Conservation (phyloP, 1,139 yeast species). For the Zygoascus hellenicus region DNA sequence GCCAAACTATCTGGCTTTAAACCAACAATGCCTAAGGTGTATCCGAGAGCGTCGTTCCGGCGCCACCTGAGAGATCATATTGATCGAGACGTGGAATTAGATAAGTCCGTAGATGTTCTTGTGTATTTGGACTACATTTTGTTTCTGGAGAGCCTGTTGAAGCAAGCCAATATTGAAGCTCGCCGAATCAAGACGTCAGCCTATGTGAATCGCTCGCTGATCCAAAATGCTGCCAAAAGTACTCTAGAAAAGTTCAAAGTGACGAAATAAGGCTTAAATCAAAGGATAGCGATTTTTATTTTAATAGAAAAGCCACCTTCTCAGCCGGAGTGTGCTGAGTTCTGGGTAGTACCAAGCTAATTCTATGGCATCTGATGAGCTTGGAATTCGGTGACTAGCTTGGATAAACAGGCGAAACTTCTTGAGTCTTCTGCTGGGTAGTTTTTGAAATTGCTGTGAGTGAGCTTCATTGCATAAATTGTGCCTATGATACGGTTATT, state of each 20-base stretch:
- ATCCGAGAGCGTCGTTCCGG: constrained; percentile 18
- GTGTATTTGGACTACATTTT: constrained; percentile 24
- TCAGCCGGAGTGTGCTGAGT: too few relatives aligned
- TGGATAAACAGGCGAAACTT: too few relatives aligned
- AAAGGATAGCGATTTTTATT: too few relatives aligned
- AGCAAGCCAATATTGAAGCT: constrained; percentile 18
- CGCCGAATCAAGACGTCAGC: constrained; percentile 12
- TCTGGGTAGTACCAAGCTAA: too few relatives aligned
- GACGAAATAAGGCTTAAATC: neutral
- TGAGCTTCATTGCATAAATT: too few relatives aligned
- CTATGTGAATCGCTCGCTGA: constrained; percentile 13
- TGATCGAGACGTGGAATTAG: constrained; percentile 10
- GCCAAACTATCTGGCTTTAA: neutral
- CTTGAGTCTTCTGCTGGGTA: too few relatives aligned
- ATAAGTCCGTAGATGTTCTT: constrained; percentile 17
- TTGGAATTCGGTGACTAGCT: too few relatives aligned
- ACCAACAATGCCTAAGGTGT: constrained; percentile 18
- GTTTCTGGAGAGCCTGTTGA: constrained; percentile 21
- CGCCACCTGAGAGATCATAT: constrained; percentile 12
- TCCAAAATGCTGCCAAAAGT: constrained; percentile 16
- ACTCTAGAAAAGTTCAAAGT: constrained; percentile 21
- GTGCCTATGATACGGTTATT: too few relatives aligned
- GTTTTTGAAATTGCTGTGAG: too few relatives aligned
- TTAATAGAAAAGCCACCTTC: too few relatives aligned
- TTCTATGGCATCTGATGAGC: too few relatives aligned